A percentile compares a stretch with the other conserved stretches of the same genome.
Conservation (phyloP, 768 basidiomycete genomes). For the Serpula lacrymans region DNA sequence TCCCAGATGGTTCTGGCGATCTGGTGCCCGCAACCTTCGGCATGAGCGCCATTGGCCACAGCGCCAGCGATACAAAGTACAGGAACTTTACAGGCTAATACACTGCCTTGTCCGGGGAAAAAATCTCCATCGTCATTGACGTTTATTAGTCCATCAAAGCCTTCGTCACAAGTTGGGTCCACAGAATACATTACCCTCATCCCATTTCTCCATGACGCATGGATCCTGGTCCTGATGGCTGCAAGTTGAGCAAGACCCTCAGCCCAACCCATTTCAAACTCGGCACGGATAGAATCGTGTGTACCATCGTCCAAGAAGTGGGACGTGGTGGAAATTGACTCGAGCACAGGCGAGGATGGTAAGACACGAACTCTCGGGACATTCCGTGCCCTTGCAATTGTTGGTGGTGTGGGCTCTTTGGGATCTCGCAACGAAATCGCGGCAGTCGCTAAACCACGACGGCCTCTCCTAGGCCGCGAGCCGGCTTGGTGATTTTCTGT, state of each 20-base stretch:
- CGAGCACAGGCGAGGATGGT: constrained; percentile 49
- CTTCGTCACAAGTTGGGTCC: constrained; percentile 24
- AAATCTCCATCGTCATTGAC: constrained; percentile 28
- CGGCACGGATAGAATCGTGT: constrained; percentile 38
- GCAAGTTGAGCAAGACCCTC: constrained; percentile 53
- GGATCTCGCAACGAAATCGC: constrained; percentile 55
- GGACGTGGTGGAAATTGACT: constrained; percentile 46
- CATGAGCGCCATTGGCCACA: constrained; percentile 22
- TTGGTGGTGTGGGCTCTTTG: constrained; percentile 9
- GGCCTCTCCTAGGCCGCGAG: constrained; percentile 40
- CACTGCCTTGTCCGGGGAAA: constrained; percentile 12
- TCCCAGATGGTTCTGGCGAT: constrained; percentile 29
- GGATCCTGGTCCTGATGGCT: constrained; percentile 44
- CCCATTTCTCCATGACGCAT: constrained; percentile 45
- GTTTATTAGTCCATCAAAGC: constrained; percentile 32
- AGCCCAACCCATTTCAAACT: constrained; percentile 62
- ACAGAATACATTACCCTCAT: constrained; percentile 38
- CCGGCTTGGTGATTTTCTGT: no score
- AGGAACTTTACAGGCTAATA: constrained; percentile 19
- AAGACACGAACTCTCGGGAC: constrained; percentile 50
- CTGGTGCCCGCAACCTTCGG: constrained; percentile 36
- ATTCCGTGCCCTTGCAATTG: no score
- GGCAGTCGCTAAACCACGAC: constrained; percentile 62
- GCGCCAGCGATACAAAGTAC: constrained; percentile 39
- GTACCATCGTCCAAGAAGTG: constrained; percentile 26